Evolutionary conservation across 495 filamentous ascomycete genomes (phyloP).

Genomic region (Hamigera avellanea): DNA sequence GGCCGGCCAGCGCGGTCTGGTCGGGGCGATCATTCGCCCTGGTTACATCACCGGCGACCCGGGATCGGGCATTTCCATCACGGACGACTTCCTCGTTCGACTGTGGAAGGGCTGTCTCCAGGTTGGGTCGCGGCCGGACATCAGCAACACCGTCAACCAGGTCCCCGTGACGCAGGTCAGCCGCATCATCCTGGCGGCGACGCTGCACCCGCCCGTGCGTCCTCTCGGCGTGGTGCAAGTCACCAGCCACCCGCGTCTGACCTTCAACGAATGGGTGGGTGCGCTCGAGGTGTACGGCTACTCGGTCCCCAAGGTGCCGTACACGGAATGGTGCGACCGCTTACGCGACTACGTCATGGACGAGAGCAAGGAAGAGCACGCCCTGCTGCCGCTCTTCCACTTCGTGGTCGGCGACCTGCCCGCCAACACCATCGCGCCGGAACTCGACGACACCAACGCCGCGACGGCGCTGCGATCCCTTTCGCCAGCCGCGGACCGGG

Average conservation of each 20-base stretch:
- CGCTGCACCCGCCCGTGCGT: slow-evolving; percentile 45
- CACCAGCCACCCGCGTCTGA: slow-evolving; percentile 68
- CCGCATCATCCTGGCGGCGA: slow-evolving; percentile 60
- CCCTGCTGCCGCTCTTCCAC: slow-evolving; percentile 74
- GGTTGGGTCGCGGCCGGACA: slow-evolving; percentile 55
- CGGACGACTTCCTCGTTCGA: slow-evolving; percentile 87
- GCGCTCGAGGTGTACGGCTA: slow-evolving; percentile 70
- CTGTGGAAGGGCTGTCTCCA: slow-evolving; percentile 87
- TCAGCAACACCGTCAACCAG: slow-evolving; percentile 82
- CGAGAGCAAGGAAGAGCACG: slow-evolving; percentile 44
- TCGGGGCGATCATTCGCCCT: slow-evolving; percentile 66
- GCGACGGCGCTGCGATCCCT: slow-evolving; percentile 49
- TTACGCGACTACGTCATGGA: slow-evolving; percentile 55
- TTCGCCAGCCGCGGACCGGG: slow-evolving; percentile 49
- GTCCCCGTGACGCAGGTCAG: slow-evolving; percentile 84
- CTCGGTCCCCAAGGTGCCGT: slow-evolving; percentile 54
- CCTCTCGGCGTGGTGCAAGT: slow-evolving; percentile 60
- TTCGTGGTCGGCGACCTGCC: slow-evolving; percentile 75
- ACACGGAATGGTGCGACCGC: slow-evolving; percentile 38
- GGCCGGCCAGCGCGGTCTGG: slow-evolving; percentile 67
- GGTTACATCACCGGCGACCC: slow-evolving; percentile 77
- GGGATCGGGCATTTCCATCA: slow-evolving; percentile 50
- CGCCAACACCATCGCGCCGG: slow-evolving; percentile 63
- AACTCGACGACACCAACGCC: slow-evolving; percentile 69
- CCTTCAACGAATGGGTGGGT: slow-evolving; percentile 66